Evolutionary conservation across 805 yeast genomes (phyloP), one percentile per base, ranked within the genome.

Genomic region (Pichia cephalocereana): DNA sequence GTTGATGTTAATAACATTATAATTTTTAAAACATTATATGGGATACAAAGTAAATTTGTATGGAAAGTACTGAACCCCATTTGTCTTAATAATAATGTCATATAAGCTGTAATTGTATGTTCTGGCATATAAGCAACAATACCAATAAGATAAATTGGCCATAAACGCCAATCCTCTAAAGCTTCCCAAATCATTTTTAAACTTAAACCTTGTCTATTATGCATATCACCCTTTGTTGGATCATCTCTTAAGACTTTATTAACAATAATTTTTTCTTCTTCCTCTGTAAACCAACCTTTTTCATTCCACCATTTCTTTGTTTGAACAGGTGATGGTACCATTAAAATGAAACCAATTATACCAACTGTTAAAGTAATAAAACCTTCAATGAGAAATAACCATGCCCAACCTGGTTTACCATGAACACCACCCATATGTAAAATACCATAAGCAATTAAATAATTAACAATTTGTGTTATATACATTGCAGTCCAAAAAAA

Each of bases 361-460:
- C 87, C 88, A 52, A 83, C 69, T 2, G 58, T 18, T 6, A 80
- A 61, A 2, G 88, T 80, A 40, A 80, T 55, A 7, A 72, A 46
- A 6, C 89, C 88, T 58, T 82, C 86, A 46, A 83, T 70, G 18
- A 83, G 57, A 53, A 83, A 83, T 23, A 83, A 65, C 79, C 82
- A 83, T 46, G 75, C 69, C 88, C 88, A 83, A 26, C 83, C 83
- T 10, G 63, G 64, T 58, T 67, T 63, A 5, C 77, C 72, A 15
- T 54, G 51, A 2, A 56, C 50, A 17, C 78, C 80, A 32, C 76
- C 31, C 62, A 82, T 65, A 47, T 70, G 70, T 45, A 80, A 66
- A 38, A 82, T 62, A 2, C 79, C 87, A 52, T 70, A 76, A 0
- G 80, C 68, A 39, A 60, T 40, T 23, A 80, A 58, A 4, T 80